Conservation (phyloP, 75 land plant genomes). For the Adiantum capillusveneris region DNA sequence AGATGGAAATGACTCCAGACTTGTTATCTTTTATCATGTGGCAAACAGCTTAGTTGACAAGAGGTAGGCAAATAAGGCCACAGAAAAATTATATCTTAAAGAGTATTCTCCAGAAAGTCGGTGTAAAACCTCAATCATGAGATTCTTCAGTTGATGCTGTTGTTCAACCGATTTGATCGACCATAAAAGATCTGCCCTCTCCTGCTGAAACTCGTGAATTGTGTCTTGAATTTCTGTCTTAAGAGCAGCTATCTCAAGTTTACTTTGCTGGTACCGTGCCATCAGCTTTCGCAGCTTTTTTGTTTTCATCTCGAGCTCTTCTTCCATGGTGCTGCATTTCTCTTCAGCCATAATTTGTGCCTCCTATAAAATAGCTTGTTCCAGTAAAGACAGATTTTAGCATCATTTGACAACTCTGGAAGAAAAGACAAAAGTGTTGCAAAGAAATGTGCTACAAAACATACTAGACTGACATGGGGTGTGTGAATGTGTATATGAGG, state of each 20-base stretch:
- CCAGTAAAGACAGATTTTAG: no score
- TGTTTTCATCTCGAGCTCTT: slow-evolving; percentile 31
- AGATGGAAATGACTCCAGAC: no score
- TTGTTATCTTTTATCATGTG: no score
- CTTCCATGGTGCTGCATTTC: slow-evolving; percentile 37
- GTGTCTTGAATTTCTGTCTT: slow-evolving; percentile 32
- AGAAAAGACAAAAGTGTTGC: no score
- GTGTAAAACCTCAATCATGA: slow-evolving; percentile 22
- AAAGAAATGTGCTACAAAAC: no score
- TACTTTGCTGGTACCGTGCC: slow-evolving; percentile 34
- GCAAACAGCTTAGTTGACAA: no score
- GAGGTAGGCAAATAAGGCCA: no score
- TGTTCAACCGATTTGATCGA: slow-evolving; percentile 27
- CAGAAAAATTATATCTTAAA: no score
- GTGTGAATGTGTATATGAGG: no score
- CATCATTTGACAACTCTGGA: background rate
- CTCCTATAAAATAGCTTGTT: slow-evolving; percentile 21
- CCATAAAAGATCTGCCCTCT: slow-evolving; percentile 27
- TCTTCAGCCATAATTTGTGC: slow-evolving; percentile 37
- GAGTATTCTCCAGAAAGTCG: no score
- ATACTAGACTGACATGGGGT: no score
- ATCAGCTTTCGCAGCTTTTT: slow-evolving; percentile 24
- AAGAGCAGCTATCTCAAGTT: slow-evolving; percentile 18
- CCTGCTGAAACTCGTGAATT: slow-evolving; percentile 32
- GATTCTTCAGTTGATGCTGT: slow-evolving; percentile 27